A percentile compares a stretch with the other conserved stretches of the same genome.
Conservation (phyloP, 2,329 filamentous ascomycete species). For the Aphanoascus verrucosus region DNA sequence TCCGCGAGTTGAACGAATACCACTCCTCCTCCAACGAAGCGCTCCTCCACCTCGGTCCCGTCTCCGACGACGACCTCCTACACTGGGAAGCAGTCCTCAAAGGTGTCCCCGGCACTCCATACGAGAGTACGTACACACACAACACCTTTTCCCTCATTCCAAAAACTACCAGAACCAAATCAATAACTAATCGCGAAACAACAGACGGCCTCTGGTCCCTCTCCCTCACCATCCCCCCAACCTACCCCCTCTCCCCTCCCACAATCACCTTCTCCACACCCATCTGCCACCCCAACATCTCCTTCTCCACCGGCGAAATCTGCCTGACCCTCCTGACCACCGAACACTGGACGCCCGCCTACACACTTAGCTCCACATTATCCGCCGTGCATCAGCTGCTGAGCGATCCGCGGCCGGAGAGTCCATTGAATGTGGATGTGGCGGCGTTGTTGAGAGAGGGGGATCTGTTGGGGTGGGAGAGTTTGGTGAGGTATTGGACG, state of each 20-base stretch:
- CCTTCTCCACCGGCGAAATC: conserved; percentile 70
- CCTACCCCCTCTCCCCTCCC: conserved; percentile 71
- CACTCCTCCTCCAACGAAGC: conserved; percentile 46
- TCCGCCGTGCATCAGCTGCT: conserved; percentile 40
- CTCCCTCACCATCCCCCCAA: conserved; percentile 59
- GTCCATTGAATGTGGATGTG: conserved; percentile 41
- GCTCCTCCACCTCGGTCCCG: conserved; percentile 46
- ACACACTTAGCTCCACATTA: conserved; percentile 53
- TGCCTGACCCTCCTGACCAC: conserved; percentile 75
- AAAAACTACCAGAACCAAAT: not conserved
- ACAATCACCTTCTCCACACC: conserved; percentile 70
- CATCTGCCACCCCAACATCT: conserved; percentile 74
- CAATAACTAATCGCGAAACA: not conserved
- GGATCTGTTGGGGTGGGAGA: conserved; percentile 37
- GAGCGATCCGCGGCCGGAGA: conserved; percentile 37
- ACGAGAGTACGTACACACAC: conserved; percentile 43
- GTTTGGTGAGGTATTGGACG: conserved; percentile 39
- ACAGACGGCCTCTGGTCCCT: conserved; percentile 75
- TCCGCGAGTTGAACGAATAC: conserved; percentile 52
- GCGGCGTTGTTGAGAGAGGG: conserved; percentile 37
- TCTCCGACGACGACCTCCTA: conserved; percentile 47
- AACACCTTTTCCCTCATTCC: not conserved
- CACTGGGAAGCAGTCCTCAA: conserved; percentile 52
- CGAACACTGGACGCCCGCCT: conserved; percentile 70
- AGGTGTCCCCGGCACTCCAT: conserved; percentile 48